Conservation (phyloP, 129 eudicot species). For the Artemisia argyi region DNA sequence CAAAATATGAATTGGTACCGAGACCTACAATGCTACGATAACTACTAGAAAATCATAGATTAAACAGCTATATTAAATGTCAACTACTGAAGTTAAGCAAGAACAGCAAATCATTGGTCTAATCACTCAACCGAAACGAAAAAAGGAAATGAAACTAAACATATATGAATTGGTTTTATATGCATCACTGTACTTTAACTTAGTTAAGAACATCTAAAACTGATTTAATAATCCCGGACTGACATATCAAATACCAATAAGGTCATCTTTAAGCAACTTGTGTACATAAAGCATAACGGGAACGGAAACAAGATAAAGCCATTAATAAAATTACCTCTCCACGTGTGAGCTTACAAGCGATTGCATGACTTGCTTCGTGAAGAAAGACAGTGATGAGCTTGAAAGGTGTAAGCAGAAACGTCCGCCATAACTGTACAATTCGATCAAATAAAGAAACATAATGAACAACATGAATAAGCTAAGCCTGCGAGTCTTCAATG, state of each 20-base stretch:
- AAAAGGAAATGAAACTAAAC: no score
- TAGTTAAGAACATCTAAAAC: no score
- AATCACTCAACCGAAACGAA: no score
- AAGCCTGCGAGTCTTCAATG: no score
- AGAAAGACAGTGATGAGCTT: conserved; percentile 98
- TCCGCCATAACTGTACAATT: conserved; percentile 79
- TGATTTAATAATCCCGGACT: no score
- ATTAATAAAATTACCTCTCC: conserved; percentile 58
- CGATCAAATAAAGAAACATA: neutral
- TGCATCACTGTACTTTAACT: no score
- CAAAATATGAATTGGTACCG: neutral
- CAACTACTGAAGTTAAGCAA: conserved; percentile 3
- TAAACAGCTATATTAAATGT: neutral
- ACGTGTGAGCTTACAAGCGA: conserved; percentile 95
- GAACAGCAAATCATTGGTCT: no score
- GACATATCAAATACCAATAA: no score
- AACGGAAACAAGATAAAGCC: conserved; percentile 4
- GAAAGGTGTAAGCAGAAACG: conserved; percentile 88
- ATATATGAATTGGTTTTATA: no score
- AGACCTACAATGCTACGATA: neutral
- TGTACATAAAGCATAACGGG: neutral
- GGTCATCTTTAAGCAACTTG: no score
- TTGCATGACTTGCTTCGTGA: conserved; percentile 99
- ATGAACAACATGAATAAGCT: no score
- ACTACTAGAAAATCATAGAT: neutral